Conservation (phyloP, 1,284 basidiomycete genomes). For the Heterobasidion parviporum region DNA sequence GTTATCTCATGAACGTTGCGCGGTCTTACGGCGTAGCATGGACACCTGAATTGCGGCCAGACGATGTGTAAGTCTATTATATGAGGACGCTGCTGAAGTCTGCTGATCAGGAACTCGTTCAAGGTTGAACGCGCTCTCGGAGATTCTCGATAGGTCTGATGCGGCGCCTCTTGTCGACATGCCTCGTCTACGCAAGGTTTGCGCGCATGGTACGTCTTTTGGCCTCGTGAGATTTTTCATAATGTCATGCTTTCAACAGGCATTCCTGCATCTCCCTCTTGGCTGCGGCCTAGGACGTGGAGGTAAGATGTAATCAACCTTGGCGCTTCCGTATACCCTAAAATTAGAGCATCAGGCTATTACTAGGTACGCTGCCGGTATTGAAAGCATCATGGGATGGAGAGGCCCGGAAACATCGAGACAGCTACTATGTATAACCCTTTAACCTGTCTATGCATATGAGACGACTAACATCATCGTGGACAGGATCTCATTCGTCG, state of each 20-base stretch:
- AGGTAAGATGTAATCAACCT: constrained; percentile 37
- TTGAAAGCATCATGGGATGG: constrained; percentile 51
- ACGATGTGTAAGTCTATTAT: constrained; percentile 45
- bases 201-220: constrained; percentile 42
- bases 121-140: constrained; percentile 48
- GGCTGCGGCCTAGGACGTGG: constrained; percentile 69
- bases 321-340: constrained; percentile 1
- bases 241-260: constrained; percentile 28
- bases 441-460: not conserved
- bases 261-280: constrained; percentile 60
- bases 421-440: constrained; percentile 58
- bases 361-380: constrained; percentile 52
- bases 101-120: not conserved
- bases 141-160: constrained; percentile 42
- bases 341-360: constrained; percentile 32
- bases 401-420: constrained; percentile 51
- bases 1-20: constrained; percentile 47
- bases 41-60: constrained; percentile 49
- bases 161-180: constrained; percentile 49
- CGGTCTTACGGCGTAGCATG: constrained; percentile 48
- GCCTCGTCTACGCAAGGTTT: constrained; percentile 41
- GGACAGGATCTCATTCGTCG: constrained; percentile 58
- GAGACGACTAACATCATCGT: constrained; percentile 5
- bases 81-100: constrained; percentile 5
- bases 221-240: constrained; percentile 6